Base-by-base conservation (phyloP, 352 stramenopile genomes). In the Phytophthora hibernalis region DNA sequence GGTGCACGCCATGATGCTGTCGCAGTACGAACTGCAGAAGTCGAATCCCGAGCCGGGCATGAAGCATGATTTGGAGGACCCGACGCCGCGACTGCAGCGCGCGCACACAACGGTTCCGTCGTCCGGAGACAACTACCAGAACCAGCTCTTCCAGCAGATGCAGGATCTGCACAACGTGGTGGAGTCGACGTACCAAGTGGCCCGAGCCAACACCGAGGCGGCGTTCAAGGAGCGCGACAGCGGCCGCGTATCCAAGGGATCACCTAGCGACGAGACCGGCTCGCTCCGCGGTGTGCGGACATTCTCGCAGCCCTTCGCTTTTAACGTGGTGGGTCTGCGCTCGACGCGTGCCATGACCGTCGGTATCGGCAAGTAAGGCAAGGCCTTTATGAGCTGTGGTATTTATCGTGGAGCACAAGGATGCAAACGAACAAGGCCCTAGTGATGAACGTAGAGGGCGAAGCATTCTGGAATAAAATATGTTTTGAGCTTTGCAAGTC, bases 101-200 rank as follows among this genome's bases (percentile, higher is more conserved):
- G 75, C 72, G 24, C 75, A 71, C 50, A 78, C 61, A 16, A 72
- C 58, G 18, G 70, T 69, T 16, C 51, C 70, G n/a, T 51, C 53
- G 11, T 61, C 60, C 6, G 61, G 33, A 10, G 22, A 40, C 12
- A 53, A 63, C 53, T 87, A 90, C 52, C 80, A 92, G 69, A 79
- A 82, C 65, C 76, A 91, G 68, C 74, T 92, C 42, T 84, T 80
- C 71, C 73, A 83, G 65, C 84, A 90, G 61, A 91, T 92, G 84
- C 82, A 89, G 57, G 79, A 90, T 63, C 65, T 92, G 49, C 84
- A 79, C 49, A 74, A 75, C 61, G 74, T 79, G 20, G 82, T 70
- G 3, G 84, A 92, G 72, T 80, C 68, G 21, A 90, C 84, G 61
- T 91, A 90, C 69, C 78, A 90, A 59, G 77, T 87, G 31, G 70